phyloP scores from a whole-genome alignment of 495 filamentous ascomycete species.

The Annulohypoxylon bovei region DNA sequence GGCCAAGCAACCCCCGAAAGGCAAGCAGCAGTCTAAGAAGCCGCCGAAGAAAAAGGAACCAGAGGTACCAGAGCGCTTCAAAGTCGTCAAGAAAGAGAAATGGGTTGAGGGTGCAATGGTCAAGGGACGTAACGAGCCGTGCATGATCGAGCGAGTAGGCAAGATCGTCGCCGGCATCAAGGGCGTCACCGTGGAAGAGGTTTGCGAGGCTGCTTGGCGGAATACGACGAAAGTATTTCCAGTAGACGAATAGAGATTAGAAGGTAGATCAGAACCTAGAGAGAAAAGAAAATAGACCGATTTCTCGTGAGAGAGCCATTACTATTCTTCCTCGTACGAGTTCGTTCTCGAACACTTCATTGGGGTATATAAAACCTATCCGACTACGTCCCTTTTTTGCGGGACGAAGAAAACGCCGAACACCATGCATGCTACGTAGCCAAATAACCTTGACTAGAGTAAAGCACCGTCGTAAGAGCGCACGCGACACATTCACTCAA shows the following conservation, averaged over 20 bases:
- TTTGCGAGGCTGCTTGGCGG: constrained; percentile 85
- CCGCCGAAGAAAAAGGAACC: constrained; percentile 54
- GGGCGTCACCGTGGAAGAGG: constrained; percentile 77
- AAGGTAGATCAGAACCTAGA: constrained; percentile 3
- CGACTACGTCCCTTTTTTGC: constrained; percentile 2
- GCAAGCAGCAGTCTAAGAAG: constrained; percentile 49
- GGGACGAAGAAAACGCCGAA: constrained; percentile 12
- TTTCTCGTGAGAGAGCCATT: not conserved
- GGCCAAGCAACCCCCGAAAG: constrained; percentile 22
- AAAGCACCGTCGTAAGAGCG: not conserved
- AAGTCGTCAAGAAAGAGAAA: constrained; percentile 88
- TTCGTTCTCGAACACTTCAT: not conserved
- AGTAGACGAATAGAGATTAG: constrained; percentile 60
- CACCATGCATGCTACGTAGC: not conserved
- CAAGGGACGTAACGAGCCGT: constrained; percentile 92
- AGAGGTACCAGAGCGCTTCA: constrained; percentile 59
- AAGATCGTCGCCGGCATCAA: constrained; percentile 86
- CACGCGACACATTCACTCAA: constrained; percentile 41
- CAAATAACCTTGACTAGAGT: constrained; percentile 1
- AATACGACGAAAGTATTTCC: constrained; percentile 87
- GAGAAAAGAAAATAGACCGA: not conserved
- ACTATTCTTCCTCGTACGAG: not conserved
- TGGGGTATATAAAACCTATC: constrained; percentile 29
- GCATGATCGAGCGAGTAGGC: constrained; percentile 83
- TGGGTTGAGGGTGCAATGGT: constrained; percentile 84